Evolutionary conservation across 495 filamentous ascomycete genomes (phyloP), one percentile per base, ranked within the genome.

Genomic region (Copromyces sp.): DNA sequence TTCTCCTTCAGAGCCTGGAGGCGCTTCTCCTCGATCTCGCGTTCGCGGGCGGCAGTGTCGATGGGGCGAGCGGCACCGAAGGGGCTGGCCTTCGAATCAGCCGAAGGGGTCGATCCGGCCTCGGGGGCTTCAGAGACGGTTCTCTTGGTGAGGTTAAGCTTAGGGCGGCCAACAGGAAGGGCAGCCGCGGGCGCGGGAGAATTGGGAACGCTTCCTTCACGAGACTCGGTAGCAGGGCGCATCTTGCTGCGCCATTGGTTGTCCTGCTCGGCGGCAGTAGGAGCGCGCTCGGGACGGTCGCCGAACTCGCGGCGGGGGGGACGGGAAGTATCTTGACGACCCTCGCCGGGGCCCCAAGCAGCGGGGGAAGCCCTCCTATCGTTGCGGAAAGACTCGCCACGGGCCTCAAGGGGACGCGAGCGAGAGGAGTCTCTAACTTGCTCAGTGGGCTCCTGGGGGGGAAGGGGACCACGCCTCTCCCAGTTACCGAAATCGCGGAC

Each of bases 61-160:
- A 96, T 96, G 12, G 94, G 94, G 69, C 88, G 88, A 45, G 94
- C 94, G 71, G 92, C 94, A 79, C 95, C 95, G 81, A 99, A 99
- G 35, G 93, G 93, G 82, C 90, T 98, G 20, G 93, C 87, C 84
- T 95, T 97, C 4, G 92, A 86, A 72, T 94, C 93, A 65, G 29
- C 29, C 12, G 29, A 65, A 65, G 53, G 24, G 53, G 53, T 65
- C 24, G 53, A 35, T 65, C 53, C 53, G 42, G 53, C 53, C 81
- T 80, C 35, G 3, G 87, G 82, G 5, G 84, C 80, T 70, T 97
- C 94, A 5, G 94, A 90, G 40, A 97, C 92, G 7, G 93, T 96
- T 65, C 95, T 89, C 86, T 98, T 98, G 71, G 89, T 80, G 16
- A 97, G 89, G 77, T 98, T 94, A 75, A 98, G 81, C 76, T 85